Conservation (phyloP, 441 rosid genomes). For the Viola pubescens region DNA sequence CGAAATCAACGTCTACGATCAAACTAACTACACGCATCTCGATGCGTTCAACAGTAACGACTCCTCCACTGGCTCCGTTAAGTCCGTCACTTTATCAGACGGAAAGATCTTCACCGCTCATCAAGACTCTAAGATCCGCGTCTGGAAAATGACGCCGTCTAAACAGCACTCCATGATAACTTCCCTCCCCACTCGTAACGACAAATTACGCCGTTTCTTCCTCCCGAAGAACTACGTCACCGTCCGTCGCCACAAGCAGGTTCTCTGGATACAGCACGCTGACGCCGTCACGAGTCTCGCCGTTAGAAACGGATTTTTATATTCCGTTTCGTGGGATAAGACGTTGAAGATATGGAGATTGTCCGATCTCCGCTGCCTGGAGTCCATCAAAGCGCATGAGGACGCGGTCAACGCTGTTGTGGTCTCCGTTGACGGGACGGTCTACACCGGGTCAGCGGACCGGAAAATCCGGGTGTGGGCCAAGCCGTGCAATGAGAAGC, state of each 20-base stretch:
- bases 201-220: conserved; percentile 58
- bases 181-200: conserved; percentile 72
- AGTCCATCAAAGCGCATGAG: conserved; percentile 63
- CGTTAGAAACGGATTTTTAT: conserved; percentile 46
- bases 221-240: conserved; percentile 73
- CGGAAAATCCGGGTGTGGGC: conserved; percentile 71
- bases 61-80: conserved; percentile 62
- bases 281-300: conserved; percentile 82
- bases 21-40: conserved; percentile 27
- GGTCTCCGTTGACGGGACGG: conserved; percentile 53
- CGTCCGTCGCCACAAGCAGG: conserved; percentile 65
- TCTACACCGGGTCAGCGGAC: conserved; percentile 87
- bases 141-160: conserved; percentile 48
- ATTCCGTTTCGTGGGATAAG: conserved; percentile 89
- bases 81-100: conserved; percentile 45
- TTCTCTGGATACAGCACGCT: conserved; percentile 81
- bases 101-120: conserved; percentile 70
- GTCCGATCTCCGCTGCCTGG: conserved; percentile 58
- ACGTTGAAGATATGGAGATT: conserved; percentile 72
- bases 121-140: conserved; percentile 79
- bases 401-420: conserved; percentile 77
- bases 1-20: conserved; percentile 59
- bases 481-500: conserved; percentile 39
- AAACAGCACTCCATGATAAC: conserved; percentile 42
- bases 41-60: conserved; percentile 38